Conservation (phyloP, 225 moss, liverwort and hornwort species). For the Sphagnum tenellum region DNA sequence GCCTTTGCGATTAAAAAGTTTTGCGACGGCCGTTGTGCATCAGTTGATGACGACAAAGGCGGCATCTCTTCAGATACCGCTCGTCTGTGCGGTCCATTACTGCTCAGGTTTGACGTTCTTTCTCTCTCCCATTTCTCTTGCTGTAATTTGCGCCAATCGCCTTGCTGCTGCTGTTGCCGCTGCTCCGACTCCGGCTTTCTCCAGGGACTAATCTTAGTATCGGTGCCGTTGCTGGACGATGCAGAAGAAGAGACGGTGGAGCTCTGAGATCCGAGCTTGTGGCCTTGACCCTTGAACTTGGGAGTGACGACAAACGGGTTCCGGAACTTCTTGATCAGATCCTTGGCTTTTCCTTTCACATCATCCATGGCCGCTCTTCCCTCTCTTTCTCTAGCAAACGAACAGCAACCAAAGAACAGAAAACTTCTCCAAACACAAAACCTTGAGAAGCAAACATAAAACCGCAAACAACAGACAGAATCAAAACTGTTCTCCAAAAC, state of each 20-base stretch:
- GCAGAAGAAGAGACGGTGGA: conserved; percentile 5
- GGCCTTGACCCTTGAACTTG: conserved; percentile 34
- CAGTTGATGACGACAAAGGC: no score
- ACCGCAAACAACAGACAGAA: no score
- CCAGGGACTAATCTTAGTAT: neutral
- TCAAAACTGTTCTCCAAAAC: no score
- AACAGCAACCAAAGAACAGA: no score
- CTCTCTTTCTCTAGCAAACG: no score
- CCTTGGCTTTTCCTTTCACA: conserved; percentile 25
- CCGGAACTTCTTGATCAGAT: conserved; percentile 23
- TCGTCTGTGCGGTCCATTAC: no score
- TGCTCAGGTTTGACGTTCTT: neutral
- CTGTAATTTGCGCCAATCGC: conserved; percentile 19
- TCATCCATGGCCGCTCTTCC: conserved; percentile 12
- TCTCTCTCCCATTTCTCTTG: conserved; percentile 45
- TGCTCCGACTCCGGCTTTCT: conserved; percentile 11
- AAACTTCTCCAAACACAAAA: no score
- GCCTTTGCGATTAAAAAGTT: neutral
- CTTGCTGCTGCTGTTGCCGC: conserved; percentile 24
- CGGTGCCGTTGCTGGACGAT: neutral
- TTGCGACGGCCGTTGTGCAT: no score
- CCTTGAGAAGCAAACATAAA: no score
- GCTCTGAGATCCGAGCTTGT: conserved; percentile 16
- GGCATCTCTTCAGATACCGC: no score
- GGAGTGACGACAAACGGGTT: conserved; percentile 10